Evolutionary conservation across 2,329 filamentous ascomycete species (phyloP).

Genomic region (Aspergillus costaricaensis): DNA sequence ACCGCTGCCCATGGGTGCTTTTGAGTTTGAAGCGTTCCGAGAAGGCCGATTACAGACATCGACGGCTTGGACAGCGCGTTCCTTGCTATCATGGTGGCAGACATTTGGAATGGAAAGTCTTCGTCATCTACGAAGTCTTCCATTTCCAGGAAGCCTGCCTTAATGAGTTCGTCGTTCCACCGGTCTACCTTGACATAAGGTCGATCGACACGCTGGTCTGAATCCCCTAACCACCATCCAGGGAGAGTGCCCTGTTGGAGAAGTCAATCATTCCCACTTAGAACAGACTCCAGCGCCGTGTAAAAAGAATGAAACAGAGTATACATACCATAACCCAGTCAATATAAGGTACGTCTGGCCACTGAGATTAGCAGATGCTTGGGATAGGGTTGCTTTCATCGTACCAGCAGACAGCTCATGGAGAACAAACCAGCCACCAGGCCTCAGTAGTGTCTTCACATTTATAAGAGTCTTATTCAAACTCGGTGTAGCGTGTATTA

Average conservation of each 20-base stretch:
- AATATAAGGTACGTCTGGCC: neutral
- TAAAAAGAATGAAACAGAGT: neutral
- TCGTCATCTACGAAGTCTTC: conserved; percentile 28
- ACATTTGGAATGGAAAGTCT: conserved; percentile 4
- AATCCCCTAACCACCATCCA: conserved; percentile 36
- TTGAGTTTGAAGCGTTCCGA: neutral
- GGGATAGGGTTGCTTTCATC: neutral
- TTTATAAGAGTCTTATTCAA: conserved; percentile 7
- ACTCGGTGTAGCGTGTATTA: conserved; percentile 24
- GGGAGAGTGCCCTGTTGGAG: conserved; percentile 23
- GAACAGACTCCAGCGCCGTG: neutral
- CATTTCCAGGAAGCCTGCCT: conserved; percentile 35
- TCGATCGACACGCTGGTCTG: conserved; percentile 25
- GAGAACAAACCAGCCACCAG: conserved; percentile 50
- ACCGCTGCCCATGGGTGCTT: neutral
- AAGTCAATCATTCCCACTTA: too few relatives aligned
- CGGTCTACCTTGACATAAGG: conserved; percentile 27
- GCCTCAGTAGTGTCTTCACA: conserved; percentile 31
- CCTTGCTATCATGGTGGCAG: conserved; percentile 9
- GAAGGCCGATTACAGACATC: neutral
- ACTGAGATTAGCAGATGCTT: neutral
- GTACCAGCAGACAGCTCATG: conserved; percentile 39
- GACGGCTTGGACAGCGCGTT: neutral
- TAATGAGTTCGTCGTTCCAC: conserved; percentile 30
- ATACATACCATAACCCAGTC: conserved; percentile 1